Base-by-base conservation (phyloP, 345 rosid genomes). In the Erucastrum elatum region DNA sequence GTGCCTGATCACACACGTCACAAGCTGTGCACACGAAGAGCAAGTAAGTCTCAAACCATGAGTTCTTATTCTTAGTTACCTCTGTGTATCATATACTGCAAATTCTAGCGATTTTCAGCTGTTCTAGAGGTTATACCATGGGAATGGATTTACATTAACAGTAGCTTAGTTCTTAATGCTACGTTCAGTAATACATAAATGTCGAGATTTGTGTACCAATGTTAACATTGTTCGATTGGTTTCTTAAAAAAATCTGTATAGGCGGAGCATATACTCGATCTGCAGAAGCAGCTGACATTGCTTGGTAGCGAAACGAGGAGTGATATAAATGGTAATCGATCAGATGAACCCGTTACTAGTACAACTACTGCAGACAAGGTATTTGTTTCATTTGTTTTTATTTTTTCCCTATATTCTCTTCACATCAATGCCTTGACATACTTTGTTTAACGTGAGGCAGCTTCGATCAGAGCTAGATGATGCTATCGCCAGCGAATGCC, bases 401-500 rank as follows among this genome's bases (percentile, higher is more conserved):
- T 35, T 35, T 6, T 6, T 37, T 1, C 27, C 56, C 7, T 16
- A 8, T 75, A 7, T 71, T 44, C 56, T 72, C 12, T 39, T 15
- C 6, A 66, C 26, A 30, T 25, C 35, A 15, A 10, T 31, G 66
- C 34, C 71, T 16, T 75, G 41, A 77, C 60, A 53, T 72, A 62
- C 72, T 61, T 37, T 51, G 6, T 35, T 68, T 71, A 13, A 64
- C 13, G 8, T 69, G 75, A 69, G 73, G 61, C 97, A 95, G 98
- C 96, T 93, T 46, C 93, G 96, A 12, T 86, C 96, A 67, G 92
- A 91, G 83, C 78, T 95, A 76, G 99, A 95, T 27, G 98, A 91
- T 83, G 99, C 97, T 80, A 87, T 93, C 72, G 98, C 98, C 30
- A 85, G 91, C 4, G 97, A 95, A 81, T 93, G 99, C 75, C 98